A percentile compares a stretch with the other conserved stretches of the same genome.
phyloP scores from a whole-genome alignment of 306 rosid species.

The Acmispon strigosus region DNA sequence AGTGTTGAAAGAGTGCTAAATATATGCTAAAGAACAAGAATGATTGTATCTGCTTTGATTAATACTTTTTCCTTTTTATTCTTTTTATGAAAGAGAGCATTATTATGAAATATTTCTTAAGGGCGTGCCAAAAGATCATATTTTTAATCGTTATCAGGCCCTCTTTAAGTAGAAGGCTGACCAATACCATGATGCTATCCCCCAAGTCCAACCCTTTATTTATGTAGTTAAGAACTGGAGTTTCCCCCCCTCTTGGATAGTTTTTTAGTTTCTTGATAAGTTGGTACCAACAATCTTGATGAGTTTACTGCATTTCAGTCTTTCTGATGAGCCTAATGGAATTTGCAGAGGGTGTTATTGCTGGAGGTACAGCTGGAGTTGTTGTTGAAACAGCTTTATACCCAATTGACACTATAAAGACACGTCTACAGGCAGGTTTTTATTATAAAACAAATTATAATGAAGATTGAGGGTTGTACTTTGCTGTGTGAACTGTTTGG shows the following conservation, averaged over 20 bases:
- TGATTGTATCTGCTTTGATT: not conserved
- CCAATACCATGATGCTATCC: not conserved
- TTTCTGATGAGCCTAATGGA: conserved; percentile 25
- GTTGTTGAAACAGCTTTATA: conserved; percentile 94
- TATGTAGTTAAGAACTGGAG: not conserved
- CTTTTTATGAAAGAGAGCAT: too few relatives aligned
- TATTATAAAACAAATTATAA: not conserved
- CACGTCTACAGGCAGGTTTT: conserved; percentile 86
- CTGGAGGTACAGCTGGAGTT: conserved; percentile 94
- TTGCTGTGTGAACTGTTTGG: conserved; percentile 11
- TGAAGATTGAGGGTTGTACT: not conserved
- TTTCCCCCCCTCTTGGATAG: not conserved
- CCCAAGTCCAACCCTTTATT: not conserved
- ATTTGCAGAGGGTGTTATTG: conserved; percentile 86
- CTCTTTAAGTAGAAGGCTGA: not conserved
- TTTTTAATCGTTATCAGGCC: not conserved
- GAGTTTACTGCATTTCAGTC: conserved; percentile 5
- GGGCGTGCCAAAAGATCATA: not conserved
- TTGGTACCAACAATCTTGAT: not conserved
- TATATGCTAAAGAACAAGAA: not conserved
- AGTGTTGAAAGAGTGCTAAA: not conserved
- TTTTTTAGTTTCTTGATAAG: not conserved
- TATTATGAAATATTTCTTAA: not conserved
- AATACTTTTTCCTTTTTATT: not conserved
- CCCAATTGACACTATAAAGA: conserved; percentile 95